A percentile compares a stretch with the other conserved stretches of the same genome.
Evolutionary conservation across 805 yeast species (phyloP).

Genomic region (Suhomyces emberorum): DNA sequence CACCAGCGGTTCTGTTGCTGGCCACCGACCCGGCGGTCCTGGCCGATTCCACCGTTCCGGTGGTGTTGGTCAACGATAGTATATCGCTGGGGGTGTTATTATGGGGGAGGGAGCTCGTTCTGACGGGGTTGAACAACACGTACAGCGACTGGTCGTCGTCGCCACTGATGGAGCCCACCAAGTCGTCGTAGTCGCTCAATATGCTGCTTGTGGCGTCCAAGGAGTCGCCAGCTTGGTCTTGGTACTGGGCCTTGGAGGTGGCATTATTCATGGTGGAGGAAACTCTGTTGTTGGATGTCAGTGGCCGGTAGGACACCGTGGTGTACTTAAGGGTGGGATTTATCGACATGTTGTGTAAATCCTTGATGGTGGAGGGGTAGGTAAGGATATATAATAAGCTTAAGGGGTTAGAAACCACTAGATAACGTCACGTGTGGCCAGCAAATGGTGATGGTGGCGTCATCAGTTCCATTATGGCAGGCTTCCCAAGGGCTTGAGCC

Average conservation of each 20-base stretch:
- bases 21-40: neutral
- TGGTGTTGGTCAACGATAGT: slow-evolving; percentile 11
- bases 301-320: slow-evolving; percentile 8
- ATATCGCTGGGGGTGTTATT: slow-evolving; percentile 10
- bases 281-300: no score
- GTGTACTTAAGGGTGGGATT: slow-evolving; percentile 7
- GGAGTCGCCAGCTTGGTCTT: no score
- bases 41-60: neutral
- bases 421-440: no score
- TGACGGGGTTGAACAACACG: slow-evolving; percentile 13
- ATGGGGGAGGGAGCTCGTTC: neutral
- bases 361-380: no score
- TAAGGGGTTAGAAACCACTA: no score
- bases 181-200: slow-evolving; percentile 13
- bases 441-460: no score
- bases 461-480: no score
- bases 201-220: slow-evolving; percentile 13
- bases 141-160: slow-evolving; percentile 14
- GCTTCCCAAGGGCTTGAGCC: no score
- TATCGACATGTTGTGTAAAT: slow-evolving; percentile 7
- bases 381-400: no score
- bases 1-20: slow-evolving; percentile 4
- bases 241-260: no score
- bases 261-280: no score
- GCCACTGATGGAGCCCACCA: slow-evolving; percentile 6